Conservation (phyloP, 2,329 filamentous ascomycete species). For the Aspergillus fijiensis region DNA sequence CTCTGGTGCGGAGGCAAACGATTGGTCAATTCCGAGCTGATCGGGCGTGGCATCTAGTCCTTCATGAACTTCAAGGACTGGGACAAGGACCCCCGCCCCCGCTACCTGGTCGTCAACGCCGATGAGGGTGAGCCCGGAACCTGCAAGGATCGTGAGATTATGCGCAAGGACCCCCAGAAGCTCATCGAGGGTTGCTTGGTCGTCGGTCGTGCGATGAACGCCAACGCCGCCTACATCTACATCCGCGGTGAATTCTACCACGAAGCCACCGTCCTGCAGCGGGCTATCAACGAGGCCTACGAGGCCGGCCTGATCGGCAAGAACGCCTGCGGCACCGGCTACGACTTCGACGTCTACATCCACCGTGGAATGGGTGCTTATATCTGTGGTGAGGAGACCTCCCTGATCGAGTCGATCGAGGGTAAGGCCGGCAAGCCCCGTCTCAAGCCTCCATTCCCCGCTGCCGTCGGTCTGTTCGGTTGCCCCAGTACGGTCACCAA, state of each 20-base stretch:
- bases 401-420: constrained; percentile 95
- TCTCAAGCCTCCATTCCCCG: constrained; percentile 97
- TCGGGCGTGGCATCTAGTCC: constrained; percentile 60
- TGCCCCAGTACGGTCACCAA: constrained; percentile 98
- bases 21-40: not conserved
- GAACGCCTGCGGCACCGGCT: constrained; percentile 94
- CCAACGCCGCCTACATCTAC: constrained; percentile 97
- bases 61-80: constrained; percentile 99
- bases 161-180: constrained; percentile 99
- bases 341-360: constrained; percentile 96
- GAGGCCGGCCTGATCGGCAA: constrained; percentile 92
- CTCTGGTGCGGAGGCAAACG: not conserved
- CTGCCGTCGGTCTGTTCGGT: constrained; percentile 94
- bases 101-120: constrained; percentile 96
- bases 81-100: constrained; percentile 95
- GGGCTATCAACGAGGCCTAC: constrained; percentile 97
- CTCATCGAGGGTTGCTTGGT: constrained; percentile 96
- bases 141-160: constrained; percentile 99
- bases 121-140: constrained; percentile 98
- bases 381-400: constrained; percentile 97
- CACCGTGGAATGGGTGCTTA: constrained; percentile 98
- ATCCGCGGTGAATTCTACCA: constrained; percentile 98
- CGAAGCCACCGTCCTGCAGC: constrained; percentile 89
- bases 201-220: constrained; percentile 97
- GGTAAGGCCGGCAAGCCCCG: constrained; percentile 98